These are phyloP conservation scores for Vaccinium myrtillus DNA, from an alignment of 148 eudicot species.

Conservation along the genomic window DNA sequence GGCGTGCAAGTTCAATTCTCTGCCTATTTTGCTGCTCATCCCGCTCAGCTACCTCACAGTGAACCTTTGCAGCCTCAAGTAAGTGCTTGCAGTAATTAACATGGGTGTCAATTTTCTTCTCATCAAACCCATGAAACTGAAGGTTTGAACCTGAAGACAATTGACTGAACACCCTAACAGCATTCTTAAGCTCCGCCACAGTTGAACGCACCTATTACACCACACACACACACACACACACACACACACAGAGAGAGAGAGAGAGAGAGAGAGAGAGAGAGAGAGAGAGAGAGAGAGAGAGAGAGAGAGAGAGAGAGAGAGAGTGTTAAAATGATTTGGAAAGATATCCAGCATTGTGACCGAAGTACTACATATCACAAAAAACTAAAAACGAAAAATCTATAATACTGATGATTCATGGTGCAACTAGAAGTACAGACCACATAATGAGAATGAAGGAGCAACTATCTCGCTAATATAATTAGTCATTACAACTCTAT, in stretches of 20 bases:
- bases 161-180: constrained; percentile 84
- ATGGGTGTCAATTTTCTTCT: constrained; percentile 96
- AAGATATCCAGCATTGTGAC: neutral
- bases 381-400: too few relatives aligned
- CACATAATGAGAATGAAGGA: neutral
- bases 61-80: constrained; percentile 79
- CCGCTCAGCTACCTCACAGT: constrained; percentile 86
- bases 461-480: neutral
- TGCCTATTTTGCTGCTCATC: constrained; percentile 81
- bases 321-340: neutral
- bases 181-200: constrained; percentile 82
- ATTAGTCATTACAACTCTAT: neutral
- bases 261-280: neutral
- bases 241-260: neutral
- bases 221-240: neutral
- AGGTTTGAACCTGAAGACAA: constrained; percentile 75
- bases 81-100: constrained; percentile 92
- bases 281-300: neutral
- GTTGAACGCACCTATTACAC: constrained; percentile 71
- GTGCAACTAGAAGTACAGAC: neutral
- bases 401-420: neutral
- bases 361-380: neutral
- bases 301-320: neutral
- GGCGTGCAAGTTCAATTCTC: constrained; percentile 82
- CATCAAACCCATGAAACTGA: constrained; percentile 91